Percentiles rank a stretch among this genome's conserved stretches.
phyloP scores from a whole-genome alignment of 441 rosid genomes.

The Francoa sonchifolia region DNA sequence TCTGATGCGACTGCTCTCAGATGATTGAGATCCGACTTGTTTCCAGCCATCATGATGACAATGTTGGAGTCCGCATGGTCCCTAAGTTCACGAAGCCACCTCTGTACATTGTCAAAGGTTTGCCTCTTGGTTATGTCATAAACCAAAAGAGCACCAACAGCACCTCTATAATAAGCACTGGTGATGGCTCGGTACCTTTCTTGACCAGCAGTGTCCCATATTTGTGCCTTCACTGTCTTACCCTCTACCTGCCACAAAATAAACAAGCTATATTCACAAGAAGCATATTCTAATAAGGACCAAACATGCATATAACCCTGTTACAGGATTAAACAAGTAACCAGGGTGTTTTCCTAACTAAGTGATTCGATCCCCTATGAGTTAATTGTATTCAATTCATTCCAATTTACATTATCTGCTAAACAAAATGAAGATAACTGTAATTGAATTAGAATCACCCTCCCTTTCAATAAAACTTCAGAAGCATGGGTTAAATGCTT shows the following conservation, averaged over 20 bases:
- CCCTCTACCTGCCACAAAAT: slow-evolving; percentile 43
- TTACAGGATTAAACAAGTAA: too few relatives aligned
- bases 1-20: slow-evolving; percentile 32
- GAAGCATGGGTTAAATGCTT: too few relatives aligned
- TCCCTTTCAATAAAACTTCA: too few relatives aligned
- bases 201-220: slow-evolving; percentile 72
- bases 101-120: slow-evolving; percentile 45
- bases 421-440: too few relatives aligned
- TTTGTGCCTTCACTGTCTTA: slow-evolving; percentile 62
- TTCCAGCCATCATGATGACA: slow-evolving; percentile 63
- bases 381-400: too few relatives aligned
- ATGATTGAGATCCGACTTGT: slow-evolving; percentile 54
- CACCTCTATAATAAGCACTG: slow-evolving; percentile 60
- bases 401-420: too few relatives aligned
- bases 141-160: slow-evolving; percentile 57
- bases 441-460: too few relatives aligned
- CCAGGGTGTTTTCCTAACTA: too few relatives aligned
- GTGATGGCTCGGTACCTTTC: slow-evolving; percentile 66
- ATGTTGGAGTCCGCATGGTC: slow-evolving; percentile 68
- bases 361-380: too few relatives aligned
- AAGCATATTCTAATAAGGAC: too few relatives aligned
- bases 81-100: slow-evolving; percentile 56
- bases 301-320: too few relatives aligned
- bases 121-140: slow-evolving; percentile 58
- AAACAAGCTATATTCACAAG: not conserved